Evolutionary conservation across 306 rosid species (phyloP), one percentile per base, ranked within the genome.

Genomic region (Calophaca sinica): DNA sequence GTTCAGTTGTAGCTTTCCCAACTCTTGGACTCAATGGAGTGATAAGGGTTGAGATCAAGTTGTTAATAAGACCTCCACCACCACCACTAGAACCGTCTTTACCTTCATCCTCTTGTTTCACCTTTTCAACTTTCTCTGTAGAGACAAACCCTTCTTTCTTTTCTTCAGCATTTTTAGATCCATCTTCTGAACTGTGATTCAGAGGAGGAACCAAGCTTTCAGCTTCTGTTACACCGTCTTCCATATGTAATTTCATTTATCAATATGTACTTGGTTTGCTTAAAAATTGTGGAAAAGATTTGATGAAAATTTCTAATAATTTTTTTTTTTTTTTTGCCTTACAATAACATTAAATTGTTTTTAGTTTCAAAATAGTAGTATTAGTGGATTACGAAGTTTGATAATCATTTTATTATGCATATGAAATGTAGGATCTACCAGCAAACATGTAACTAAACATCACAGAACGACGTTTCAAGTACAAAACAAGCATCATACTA

Each of bases 1-100:
- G 20, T 29, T 78, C 49, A 61, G 54, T 13, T 9, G 38, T 5
- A 28, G 1, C 7, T 62, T 74, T 68, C 51, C 35, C 81, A 14
- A 4, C 65, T 55, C 33, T 71, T 15, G 68, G 73, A 52, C 74
- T 73, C 55, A 68, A 6, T 36, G 80, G 82, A 33, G 73, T 60
- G 14, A 76, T 62, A 31, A 80, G 1, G 4, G 61, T 59, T 1
- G 87, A 76, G 9, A 84, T 62, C 55, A 80, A 76, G 75, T 62
- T 80, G 49, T 52, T 80, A 3, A 84, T 61, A 10, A 84, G 3
- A 2, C 87, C 82, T 5, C 81, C n/a, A n/a, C n/a, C n/a, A n/a
- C 77, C 60, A 7, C 46, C 42, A 9, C 3, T 51, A 48, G 13
- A 9, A 20, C 5, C 7, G 1, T 4, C 12, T 50, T 63, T 51